These are phyloP conservation scores for Nosema muscidifuracis DNA, from an alignment of 371 early-diverging fungal genomes.

Conservation along the genomic window DNA sequence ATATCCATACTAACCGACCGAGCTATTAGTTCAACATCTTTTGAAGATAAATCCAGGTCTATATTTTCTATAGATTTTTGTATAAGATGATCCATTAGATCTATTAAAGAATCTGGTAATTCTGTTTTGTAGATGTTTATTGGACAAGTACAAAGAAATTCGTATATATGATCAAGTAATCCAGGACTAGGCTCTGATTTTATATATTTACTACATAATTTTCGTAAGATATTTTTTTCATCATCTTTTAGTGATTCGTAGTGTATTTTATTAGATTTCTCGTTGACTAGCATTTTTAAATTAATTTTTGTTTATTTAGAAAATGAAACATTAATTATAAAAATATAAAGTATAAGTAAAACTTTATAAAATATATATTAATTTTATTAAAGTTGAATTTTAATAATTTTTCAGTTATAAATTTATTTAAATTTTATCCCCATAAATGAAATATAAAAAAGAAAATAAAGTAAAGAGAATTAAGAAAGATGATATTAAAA, in stretches of 20 bases:
- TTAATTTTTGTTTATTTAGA: too few relatives aligned
- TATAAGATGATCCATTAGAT: neutral
- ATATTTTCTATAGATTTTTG: neutral
- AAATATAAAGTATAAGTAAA: too few relatives aligned
- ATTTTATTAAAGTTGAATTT: too few relatives aligned
- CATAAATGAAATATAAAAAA: neutral
- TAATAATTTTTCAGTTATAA: too few relatives aligned
- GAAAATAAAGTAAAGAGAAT: neutral
- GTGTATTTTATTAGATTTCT: neutral
- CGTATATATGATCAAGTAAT: neutral
- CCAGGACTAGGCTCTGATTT: neutral
- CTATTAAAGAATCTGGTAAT: neutral
- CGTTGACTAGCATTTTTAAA: neutral
- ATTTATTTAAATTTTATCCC: neutral
- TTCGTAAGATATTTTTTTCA: constrained; percentile 9
- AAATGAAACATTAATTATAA: too few relatives aligned
- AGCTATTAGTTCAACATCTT: neutral
- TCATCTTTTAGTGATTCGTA: constrained; percentile 15
- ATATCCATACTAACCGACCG: neutral
- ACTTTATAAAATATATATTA: too few relatives aligned
- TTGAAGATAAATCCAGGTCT: too few relatives aligned
- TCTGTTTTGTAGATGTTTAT: constrained; percentile 8
- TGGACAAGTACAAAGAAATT: neutral
- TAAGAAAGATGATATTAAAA: too few relatives aligned
- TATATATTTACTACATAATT: constrained; percentile 14